Evolutionary conservation across 1,284 basidiomycete genomes (phyloP), one percentile per base, ranked within the genome.

Genomic region (Nidula niveotomentosa): DNA sequence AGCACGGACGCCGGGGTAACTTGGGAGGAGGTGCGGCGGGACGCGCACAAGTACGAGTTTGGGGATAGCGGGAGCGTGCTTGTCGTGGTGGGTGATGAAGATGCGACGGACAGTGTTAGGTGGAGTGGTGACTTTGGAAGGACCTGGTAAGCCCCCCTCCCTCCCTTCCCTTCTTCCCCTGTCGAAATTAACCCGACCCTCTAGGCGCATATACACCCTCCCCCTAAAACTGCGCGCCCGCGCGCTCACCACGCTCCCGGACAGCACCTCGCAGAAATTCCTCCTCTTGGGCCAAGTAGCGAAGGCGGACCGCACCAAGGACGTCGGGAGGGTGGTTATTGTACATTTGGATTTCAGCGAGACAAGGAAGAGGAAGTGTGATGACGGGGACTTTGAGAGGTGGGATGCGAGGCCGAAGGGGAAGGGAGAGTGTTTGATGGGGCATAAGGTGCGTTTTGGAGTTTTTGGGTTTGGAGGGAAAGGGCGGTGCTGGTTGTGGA

Each of bases 1-100:
- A 94, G 91, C 63, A 91, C 83, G 0, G 94, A 99, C 64, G 96
- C 90, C 0, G 96, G 96, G 2, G 63, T 94, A 6, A 85, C 83
- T 0, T 99, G 96, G 96, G 76, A 65, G 35, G 93, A 93, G 88
- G 80, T 91, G 8, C 78, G 78, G 43, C 77, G 76, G 55, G 88
- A 90, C 17, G 92, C 96, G 0, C 89, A 94, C 70, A 94, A 94
- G 73, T 98, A 98, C 68, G 95, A 98, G 70, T 96, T 98, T 70
- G 96, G 96, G 13, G 96, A 98, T 66, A 83, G 78, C 68, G 90
- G 96, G 0, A 90, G 89, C 60, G 80, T 98, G 36, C 73, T 98
- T 36, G 86, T 98, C 17, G 78, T 90, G 12, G 85, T 94, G 7
- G 88, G 95, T 61, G 95, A 99, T 65, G 95, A 98, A 63, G 88